Evolutionary conservation across 2,329 filamentous ascomycete species (phyloP), one percentile per base, ranked within the genome.

Genomic region (Teratosphaeria gauchensis): DNA sequence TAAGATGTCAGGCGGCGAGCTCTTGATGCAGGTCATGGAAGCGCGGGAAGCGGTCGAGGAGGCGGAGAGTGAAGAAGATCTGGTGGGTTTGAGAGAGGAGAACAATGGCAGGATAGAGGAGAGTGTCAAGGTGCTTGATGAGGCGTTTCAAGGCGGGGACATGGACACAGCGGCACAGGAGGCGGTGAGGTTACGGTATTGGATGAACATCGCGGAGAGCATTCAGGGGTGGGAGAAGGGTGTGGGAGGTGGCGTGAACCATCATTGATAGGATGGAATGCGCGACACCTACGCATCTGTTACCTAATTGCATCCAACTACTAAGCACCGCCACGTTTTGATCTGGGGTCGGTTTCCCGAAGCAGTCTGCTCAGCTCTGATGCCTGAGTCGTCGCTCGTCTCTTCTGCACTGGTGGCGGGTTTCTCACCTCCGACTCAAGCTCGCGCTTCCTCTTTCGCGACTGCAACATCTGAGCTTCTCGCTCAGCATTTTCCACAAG

Each of bases 191-290:
- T 74, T 96, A 76, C 80, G 90, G 72, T 97, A 96, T 77, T 96
- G 92, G 92, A 82, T 88, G 58, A 96, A 92, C 74, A 86, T 97
- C 61, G 82, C 84, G 62, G 88, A 95, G 73, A 88, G 85, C 53
- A 77, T 96, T 68, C 79, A 87, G 70, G 83, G 86, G 62, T 96
- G 92, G 92, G 90, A 96, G 78, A 84, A 80, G 67, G 92, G 90
- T 4, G 87, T 84, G 76, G 69, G 68, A 51, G 69, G 69, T 21
- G 69, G 69, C 1, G 54, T 65, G 2, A 58, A 66, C 14, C 68
- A 71, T 62, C 69, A 71, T 52, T 66, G 42, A 48, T 11, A 42
- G 6, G 35, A 16, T 16, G 11, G 14, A 42, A 16, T 42, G 35
- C 14, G 35, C 12, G n/a, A 12, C 14, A 16, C n/a, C 11, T 14